Conservation (phyloP, 1,284 basidiomycete genomes). For the Malassezia sp. region DNA sequence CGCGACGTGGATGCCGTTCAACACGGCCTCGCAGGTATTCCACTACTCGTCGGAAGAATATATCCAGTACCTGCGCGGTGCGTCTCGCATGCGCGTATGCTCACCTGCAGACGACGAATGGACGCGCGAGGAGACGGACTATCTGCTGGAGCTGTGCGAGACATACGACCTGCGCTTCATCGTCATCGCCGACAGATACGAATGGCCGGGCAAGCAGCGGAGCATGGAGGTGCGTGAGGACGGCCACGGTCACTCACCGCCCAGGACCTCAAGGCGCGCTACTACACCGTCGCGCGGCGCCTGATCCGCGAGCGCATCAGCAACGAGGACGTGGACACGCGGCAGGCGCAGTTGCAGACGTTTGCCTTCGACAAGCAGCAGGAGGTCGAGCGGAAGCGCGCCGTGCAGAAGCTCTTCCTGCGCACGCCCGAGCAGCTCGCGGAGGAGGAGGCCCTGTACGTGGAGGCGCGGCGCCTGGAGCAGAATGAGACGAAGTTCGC, state of each 20-base stretch:
- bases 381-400: slow-evolving; percentile 77
- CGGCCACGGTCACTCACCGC: too few species aligned
- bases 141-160: slow-evolving; percentile 69
- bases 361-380: slow-evolving; percentile 57
- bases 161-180: slow-evolving; percentile 84
- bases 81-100: slow-evolving; percentile 9
- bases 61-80: slow-evolving; percentile 63
- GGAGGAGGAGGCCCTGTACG: slow-evolving; percentile 89
- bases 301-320: slow-evolving; percentile 62
- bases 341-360: slow-evolving; percentile 36
- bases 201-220: slow-evolving; percentile 48
- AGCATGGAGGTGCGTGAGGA: slow-evolving; percentile 20
- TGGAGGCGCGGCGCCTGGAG: slow-evolving; percentile 85
- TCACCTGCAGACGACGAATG: slow-evolving; percentile 73
- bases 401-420: slow-evolving; percentile 70
- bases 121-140: slow-evolving; percentile 88
- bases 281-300: slow-evolving; percentile 81
- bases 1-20: slow-evolving; percentile 66
- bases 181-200: slow-evolving; percentile 80
- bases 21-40: slow-evolving; percentile 60
- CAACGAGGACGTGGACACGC: slow-evolving; percentile 32
- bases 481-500: slow-evolving; percentile 82
- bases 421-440: slow-evolving; percentile 77
- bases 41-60: slow-evolving; percentile 88
- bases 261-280: slow-evolving; percentile 86